phyloP scores from a whole-genome alignment of 2,329 filamentous ascomycete genomes.

The Byssochlamys sp. region DNA sequence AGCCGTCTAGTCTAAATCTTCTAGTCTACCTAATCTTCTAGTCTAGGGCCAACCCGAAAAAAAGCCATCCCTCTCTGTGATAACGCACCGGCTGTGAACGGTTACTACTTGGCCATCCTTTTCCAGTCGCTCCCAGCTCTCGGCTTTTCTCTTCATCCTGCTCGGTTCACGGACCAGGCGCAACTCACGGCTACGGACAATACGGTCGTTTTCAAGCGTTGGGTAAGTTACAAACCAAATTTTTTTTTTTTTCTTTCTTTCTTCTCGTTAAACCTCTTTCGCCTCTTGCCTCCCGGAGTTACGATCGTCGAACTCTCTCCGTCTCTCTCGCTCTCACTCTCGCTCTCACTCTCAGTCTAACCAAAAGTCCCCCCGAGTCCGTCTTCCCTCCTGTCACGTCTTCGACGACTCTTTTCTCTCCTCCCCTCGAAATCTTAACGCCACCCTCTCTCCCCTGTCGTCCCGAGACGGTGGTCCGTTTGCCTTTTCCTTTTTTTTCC shows the following conservation, averaged over 20 bases:
- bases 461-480: constrained; percentile 5
- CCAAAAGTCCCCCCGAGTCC: constrained; percentile 2
- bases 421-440: not conserved
- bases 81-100: constrained; percentile 3
- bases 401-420: constrained; percentile 2
- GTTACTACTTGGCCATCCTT: not conserved
- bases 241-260: constrained; percentile 1
- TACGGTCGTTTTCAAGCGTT: constrained; percentile 10
- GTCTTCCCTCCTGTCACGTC: constrained; percentile 3
- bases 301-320: constrained; percentile 13
- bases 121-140: not conserved
- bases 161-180: constrained; percentile 12
- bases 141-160: not conserved
- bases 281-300: constrained; percentile 15
- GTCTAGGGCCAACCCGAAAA: constrained; percentile 5
- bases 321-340: too few species aligned
- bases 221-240: constrained; percentile 1
- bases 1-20: constrained; percentile 5
- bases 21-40: too few species aligned
- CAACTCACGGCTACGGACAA: constrained; percentile 13
- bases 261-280: constrained; percentile 4
- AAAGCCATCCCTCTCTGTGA: constrained; percentile 6
- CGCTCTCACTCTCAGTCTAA: constrained; percentile 5
- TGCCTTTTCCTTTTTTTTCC: constrained; percentile 8
- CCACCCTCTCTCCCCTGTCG: not conserved